phyloP scores from a whole-genome alignment of 2,329 filamentous ascomycete species.

The Malbranchea cinnamomea region DNA sequence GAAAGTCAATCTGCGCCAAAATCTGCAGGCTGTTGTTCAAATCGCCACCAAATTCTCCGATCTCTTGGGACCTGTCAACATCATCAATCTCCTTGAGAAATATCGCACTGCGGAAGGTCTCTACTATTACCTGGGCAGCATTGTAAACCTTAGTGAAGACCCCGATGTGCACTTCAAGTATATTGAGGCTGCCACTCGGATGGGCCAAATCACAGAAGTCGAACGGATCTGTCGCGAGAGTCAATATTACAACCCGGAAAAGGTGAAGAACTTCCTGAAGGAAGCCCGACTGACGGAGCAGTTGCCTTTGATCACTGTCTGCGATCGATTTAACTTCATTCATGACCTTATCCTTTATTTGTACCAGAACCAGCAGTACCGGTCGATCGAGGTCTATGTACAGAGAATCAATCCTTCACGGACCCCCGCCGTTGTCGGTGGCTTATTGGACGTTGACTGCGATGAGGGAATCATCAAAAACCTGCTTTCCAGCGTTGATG shows the following conservation, averaged over 20 bases:
- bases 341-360: constrained; percentile 92
- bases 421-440: constrained; percentile 85
- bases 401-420: constrained; percentile 88
- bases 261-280: constrained; percentile 98
- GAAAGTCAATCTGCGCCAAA: constrained; percentile 90
- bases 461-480: constrained; percentile 94
- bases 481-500: constrained; percentile 69
- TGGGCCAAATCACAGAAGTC: constrained; percentile 87
- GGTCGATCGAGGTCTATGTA: constrained; percentile 96
- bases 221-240: constrained; percentile 95
- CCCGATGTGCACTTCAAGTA: constrained; percentile 98
- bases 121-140: constrained; percentile 95
- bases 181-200: constrained; percentile 88
- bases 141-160: constrained; percentile 93
- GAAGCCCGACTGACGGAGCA: constrained; percentile 86
- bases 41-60: constrained; percentile 98
- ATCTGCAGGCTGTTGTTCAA: constrained; percentile 85
- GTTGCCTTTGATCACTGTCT: constrained; percentile 92
- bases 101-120: constrained; percentile 94
- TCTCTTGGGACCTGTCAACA: constrained; percentile 66
- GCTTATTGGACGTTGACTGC: constrained; percentile 88
- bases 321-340: constrained; percentile 98
- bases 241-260: constrained; percentile 78
- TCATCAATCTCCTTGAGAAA: constrained; percentile 93
- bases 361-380: constrained; percentile 98